These are phyloP conservation scores for Colletotrichum eremochloae DNA, from an alignment of 2,329 filamentous ascomycete genomes.

Conservation along the genomic window DNA sequence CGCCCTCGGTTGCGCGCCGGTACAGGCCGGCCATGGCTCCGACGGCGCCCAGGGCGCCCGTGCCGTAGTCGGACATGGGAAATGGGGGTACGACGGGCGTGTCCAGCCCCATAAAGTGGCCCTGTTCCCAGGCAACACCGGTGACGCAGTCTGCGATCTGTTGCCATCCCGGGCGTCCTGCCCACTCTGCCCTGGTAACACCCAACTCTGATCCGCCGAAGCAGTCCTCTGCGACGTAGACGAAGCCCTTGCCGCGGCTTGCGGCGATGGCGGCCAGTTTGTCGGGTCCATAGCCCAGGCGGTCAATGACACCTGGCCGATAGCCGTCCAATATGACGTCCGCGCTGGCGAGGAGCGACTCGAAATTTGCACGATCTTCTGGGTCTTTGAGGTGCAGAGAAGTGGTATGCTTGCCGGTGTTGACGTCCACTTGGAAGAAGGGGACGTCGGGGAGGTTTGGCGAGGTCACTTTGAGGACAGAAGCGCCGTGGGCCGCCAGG, in stretches of 20 bases:
- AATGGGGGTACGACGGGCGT: constrained; percentile 72
- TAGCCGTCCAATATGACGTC: constrained; percentile 75
- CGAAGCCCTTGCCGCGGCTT: constrained; percentile 66
- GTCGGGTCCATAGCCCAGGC: constrained; percentile 68
- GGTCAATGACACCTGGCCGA: constrained; percentile 69
- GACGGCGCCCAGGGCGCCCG: constrained; percentile 51
- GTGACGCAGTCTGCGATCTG: constrained; percentile 73
- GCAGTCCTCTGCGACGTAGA: constrained; percentile 74
- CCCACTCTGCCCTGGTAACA: constrained; percentile 61
- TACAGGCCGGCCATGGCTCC: constrained; percentile 52
- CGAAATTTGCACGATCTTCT: constrained; percentile 63
- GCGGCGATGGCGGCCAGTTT: constrained; percentile 62
- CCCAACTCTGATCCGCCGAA: constrained; percentile 67
- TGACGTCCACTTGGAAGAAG: constrained; percentile 75
- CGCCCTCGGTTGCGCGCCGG: constrained; percentile 50
- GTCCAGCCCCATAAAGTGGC: constrained; percentile 63
- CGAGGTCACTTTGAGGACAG: constrained; percentile 75
- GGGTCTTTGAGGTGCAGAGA: constrained; percentile 68
- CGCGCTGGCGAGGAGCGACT: constrained; percentile 66
- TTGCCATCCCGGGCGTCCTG: constrained; percentile 71
- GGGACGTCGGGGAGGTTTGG: constrained; percentile 72
- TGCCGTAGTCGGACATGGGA: constrained; percentile 62
- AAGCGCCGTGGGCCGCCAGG: constrained; percentile 77
- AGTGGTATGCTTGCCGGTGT: constrained; percentile 72
- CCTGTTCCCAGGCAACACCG: constrained; percentile 65